Evolutionary conservation across 345 rosid genomes (phyloP), one percentile per base, ranked within the genome.

Genomic region (Kandelia obovata): DNA sequence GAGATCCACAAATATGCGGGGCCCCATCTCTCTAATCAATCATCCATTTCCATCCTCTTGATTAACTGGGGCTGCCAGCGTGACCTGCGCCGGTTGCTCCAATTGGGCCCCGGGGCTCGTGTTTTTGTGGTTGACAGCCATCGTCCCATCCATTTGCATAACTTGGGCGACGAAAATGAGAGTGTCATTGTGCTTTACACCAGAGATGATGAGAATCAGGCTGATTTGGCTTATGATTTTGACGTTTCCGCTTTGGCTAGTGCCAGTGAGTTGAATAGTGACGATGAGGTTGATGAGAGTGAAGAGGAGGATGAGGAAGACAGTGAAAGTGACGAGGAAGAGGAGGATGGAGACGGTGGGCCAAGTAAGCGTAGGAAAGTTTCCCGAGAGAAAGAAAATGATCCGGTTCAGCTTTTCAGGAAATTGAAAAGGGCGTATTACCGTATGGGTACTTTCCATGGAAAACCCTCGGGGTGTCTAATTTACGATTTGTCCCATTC

Each of bases 11-110:
- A 92, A 35, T 88, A 90, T 46, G 86, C 85, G 0, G 91, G 88
- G 5, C 75, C 88, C 64, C 88, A 82, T 47, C 55, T 67, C 83
- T 91, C n/a, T 75, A 84, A 0, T 83, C 80, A 0, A 81, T 67
- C 13, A n/a, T 87, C 89, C 13, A 71, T 86, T 30, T 85, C 98
- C 1, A 79, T 95, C 0, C 76, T 92, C 2, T 74, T 95, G 69
- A 83, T 90, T 5, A 95, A 92, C 61, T 92, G 99, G 99, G 99
- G 97, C 4, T 92, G 89, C 73, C 97, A 95, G 73, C 83, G 94
- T 53, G 98, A 95, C 79, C 75, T 95, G 76, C 79, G 80, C 71
- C 27, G 55, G 57, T 72, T 84, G 72, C 82, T 95, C 37, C 77
- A 79, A 58, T 67, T 92, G 61, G 98, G 92, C 7, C 73, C 88